Percentiles rank a stretch among this genome's conserved stretches.
phyloP scores from a whole-genome alignment of 2,329 filamentous ascomycete genomes.

The Ophiocordyceps unilateralis region DNA sequence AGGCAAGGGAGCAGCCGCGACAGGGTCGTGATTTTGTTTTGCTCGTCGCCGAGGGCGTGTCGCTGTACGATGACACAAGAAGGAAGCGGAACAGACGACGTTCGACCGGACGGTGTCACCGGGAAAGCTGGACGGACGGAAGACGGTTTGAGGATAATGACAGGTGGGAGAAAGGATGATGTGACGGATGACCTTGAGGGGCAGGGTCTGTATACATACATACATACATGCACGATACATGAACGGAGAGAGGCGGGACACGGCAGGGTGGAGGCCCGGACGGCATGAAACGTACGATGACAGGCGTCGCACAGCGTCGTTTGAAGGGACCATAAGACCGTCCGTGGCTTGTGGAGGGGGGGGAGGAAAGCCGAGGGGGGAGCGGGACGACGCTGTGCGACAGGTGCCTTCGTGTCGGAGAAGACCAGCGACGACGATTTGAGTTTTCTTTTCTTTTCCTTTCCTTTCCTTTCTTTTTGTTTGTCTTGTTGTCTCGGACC shows the following conservation, averaged over 20 bases:
- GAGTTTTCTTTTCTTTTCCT: too few relatives aligned
- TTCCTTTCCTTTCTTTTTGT: too few relatives aligned
- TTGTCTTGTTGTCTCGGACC: too few relatives aligned
- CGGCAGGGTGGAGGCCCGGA: not conserved
- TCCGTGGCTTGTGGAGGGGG: not conserved
- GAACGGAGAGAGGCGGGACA: not conserved
- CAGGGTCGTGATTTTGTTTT: not conserved
- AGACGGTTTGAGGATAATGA: too few relatives aligned
- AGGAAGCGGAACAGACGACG: not conserved
- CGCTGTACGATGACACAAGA: not conserved
- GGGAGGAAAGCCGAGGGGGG: too few relatives aligned
- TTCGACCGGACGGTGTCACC: not conserved
- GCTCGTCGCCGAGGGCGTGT: too few relatives aligned
- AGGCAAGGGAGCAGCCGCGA: slow-evolving; percentile 1
- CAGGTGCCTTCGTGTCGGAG: not conserved
- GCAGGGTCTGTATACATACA: not conserved
- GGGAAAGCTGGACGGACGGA: too few relatives aligned
- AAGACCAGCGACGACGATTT: not conserved
- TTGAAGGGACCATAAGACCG: not conserved
- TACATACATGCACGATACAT: too few relatives aligned
- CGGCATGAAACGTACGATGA: not conserved
- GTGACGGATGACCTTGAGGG: too few relatives aligned
- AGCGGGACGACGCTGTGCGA: too few relatives aligned
- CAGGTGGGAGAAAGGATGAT: too few relatives aligned
- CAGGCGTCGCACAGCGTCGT: too few relatives aligned